These are phyloP conservation scores for Flaveria robusta DNA, from an alignment of 129 eudicot species.

Conservation along the genomic window DNA sequence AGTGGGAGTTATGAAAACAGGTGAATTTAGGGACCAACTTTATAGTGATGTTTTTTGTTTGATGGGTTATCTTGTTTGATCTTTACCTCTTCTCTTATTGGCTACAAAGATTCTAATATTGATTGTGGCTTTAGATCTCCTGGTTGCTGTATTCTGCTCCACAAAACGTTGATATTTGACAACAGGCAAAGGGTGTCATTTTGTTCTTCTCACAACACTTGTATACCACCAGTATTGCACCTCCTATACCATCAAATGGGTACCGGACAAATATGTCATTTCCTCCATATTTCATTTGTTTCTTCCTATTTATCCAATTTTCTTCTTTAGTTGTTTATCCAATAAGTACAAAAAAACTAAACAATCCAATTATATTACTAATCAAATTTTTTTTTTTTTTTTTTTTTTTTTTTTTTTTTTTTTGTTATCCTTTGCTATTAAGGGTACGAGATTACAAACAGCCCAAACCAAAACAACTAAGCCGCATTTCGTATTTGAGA, in stretches of 20 bases:
- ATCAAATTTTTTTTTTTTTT: no score
- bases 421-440: no score
- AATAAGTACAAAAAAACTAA: no score
- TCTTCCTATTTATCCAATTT: no score
- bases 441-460: no score
- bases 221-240: not conserved
- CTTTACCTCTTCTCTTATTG: slow-evolving; percentile 5
- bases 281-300: not conserved
- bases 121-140: not conserved
- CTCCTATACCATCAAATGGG: not conserved
- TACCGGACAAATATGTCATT: not conserved
- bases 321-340: no score
- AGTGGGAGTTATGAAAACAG: not conserved
- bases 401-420: no score
- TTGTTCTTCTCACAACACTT: not conserved
- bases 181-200: not conserved
- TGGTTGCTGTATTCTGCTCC: not conserved
- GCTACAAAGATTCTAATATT: slow-evolving; percentile 5
- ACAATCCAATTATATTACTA: no score
- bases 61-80: slow-evolving; percentile 1
- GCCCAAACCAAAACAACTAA: no score
- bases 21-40: not conserved
- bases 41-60: not conserved
- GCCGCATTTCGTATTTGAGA: no score
- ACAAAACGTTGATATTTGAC: not conserved